A percentile compares a stretch with the other conserved stretches of the same genome.
phyloP scores from a whole-genome alignment of 352 stramenopile species.

The Discostella stelligera region DNA sequence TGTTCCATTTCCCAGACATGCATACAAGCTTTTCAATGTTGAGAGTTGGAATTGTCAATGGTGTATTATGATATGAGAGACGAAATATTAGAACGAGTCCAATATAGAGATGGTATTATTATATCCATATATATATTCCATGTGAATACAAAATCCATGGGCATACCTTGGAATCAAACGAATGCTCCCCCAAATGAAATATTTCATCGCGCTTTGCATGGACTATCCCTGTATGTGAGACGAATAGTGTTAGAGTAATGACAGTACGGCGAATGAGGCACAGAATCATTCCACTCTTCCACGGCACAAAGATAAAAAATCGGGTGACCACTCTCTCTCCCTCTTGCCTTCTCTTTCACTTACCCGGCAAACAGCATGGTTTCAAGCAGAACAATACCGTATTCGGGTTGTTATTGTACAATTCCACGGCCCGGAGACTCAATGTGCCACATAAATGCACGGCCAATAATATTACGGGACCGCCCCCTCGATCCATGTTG shows the following conservation, averaged over 20 bases:
- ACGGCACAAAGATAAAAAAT: too few relatives aligned
- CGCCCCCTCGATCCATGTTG: not conserved
- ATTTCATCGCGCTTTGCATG: slow-evolving; percentile 55
- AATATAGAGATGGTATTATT: too few relatives aligned
- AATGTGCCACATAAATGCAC: slow-evolving; percentile 67
- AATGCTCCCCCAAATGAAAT: slow-evolving; percentile 43
- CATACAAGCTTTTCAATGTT: slow-evolving; percentile 22
- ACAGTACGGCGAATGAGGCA: not conserved
- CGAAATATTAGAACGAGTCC: too few relatives aligned
- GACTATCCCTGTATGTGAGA: slow-evolving; percentile 57
- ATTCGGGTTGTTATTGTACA: slow-evolving; percentile 59
- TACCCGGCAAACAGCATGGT: slow-evolving; percentile 54
- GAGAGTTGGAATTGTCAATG: not conserved
- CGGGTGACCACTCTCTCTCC: slow-evolving; percentile 14
- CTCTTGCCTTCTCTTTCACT: slow-evolving; percentile 6
- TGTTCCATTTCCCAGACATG: slow-evolving; percentile 48
- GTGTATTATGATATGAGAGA: not conserved
- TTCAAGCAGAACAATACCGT: slow-evolving; percentile 51
- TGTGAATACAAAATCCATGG: too few relatives aligned
- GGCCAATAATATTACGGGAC: slow-evolving; percentile 51
- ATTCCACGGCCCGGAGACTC: slow-evolving; percentile 50
- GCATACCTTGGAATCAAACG: slow-evolving; percentile 52
- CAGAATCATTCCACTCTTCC: too few relatives aligned
- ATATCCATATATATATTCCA: too few relatives aligned
- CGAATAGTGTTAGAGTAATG: too few relatives aligned